Evolutionary conservation across 345 rosid genomes (phyloP).

Genomic region (Aquilaria yunnanensis): DNA sequence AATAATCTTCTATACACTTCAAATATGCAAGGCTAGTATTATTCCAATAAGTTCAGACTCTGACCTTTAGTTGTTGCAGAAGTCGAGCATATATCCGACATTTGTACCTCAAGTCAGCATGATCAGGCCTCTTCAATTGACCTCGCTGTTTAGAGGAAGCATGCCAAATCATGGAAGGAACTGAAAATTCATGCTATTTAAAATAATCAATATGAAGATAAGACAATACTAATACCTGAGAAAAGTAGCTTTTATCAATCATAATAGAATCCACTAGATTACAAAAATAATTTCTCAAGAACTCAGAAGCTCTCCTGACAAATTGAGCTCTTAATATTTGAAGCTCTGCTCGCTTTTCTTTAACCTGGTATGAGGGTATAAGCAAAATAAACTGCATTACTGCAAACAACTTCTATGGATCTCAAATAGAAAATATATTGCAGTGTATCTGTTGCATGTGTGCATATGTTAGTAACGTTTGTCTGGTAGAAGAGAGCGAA

Average conservation of each 20-base stretch:
- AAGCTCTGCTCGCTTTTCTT: slow-evolving; percentile 76
- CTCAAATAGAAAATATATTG: slow-evolving; percentile 2
- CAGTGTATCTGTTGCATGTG: too few relatives aligned
- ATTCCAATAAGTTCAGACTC: too few relatives aligned
- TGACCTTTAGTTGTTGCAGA: slow-evolving; percentile 84
- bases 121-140: slow-evolving; percentile 93
- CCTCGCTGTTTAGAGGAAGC: slow-evolving; percentile 57
- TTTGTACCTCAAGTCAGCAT: slow-evolving; percentile 90
- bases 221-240: slow-evolving; percentile 49
- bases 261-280: slow-evolving; percentile 95
- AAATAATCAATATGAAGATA: slow-evolving; percentile 5
- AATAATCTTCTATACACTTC: slow-evolving; percentile 11
- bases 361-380: slow-evolving; percentile 41
- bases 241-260: slow-evolving; percentile 89
- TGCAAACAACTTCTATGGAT: background rate
- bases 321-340: slow-evolving; percentile 59
- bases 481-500: background rate
- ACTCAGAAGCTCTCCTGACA: slow-evolving; percentile 84
- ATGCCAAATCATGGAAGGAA: slow-evolving; percentile 8
- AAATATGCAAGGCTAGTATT: slow-evolving; percentile 2
- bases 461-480: background rate
- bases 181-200: slow-evolving; percentile 3
- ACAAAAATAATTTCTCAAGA: slow-evolving; percentile 82
- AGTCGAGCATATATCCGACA: slow-evolving; percentile 96
- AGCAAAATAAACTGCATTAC: background rate